A percentile compares a stretch with the other conserved stretches of the same genome.
These are phyloP conservation scores for Botrytis aclada DNA, from an alignment of 2,329 filamentous ascomycete species.

Conservation along the genomic window DNA sequence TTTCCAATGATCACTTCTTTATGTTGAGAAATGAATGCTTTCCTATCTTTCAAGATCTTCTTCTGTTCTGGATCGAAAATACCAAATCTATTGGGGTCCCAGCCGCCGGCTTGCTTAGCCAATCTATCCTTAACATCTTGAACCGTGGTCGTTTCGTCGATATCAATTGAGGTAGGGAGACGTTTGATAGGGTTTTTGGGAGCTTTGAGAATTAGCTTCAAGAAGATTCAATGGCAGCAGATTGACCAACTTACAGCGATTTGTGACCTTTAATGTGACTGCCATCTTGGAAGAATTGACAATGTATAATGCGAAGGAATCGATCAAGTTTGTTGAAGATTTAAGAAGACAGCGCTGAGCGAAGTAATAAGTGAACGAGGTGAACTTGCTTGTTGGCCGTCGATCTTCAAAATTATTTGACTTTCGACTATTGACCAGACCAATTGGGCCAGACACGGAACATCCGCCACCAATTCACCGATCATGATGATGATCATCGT, in stretches of 20 bases:
- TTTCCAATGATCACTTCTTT: conserved; percentile 47
- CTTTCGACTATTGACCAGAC: background rate
- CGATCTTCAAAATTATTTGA: conserved; percentile 13
- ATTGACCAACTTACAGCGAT: conserved; percentile 15
- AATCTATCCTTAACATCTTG: conserved; percentile 58
- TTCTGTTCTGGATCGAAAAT: conserved; percentile 58
- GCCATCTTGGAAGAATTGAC: conserved; percentile 8
- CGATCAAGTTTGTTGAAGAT: background rate
- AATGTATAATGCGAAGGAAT: background rate
- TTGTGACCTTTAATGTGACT: conserved; percentile 19
- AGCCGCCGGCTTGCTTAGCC: conserved; percentile 49
- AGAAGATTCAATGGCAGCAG: background rate
- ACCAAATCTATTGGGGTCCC: conserved; percentile 60
- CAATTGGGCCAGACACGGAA: conserved; percentile 3
- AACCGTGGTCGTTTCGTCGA: conserved; percentile 48
- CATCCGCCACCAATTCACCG: background rate
- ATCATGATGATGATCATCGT: background rate
- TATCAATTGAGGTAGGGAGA: conserved; percentile 52
- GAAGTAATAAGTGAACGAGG: background rate
- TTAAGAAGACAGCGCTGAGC: background rate
- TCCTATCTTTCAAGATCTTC: conserved; percentile 62
- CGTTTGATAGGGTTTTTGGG: conserved; percentile 41
- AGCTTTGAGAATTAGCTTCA: conserved; percentile 24
- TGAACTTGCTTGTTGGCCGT: background rate
- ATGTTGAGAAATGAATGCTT: conserved; percentile 50